Evolutionary conservation across 169 alveolate species (phyloP), one percentile per base, ranked within the genome.

Genomic region (Plasmodium gallinaceum): DNA sequence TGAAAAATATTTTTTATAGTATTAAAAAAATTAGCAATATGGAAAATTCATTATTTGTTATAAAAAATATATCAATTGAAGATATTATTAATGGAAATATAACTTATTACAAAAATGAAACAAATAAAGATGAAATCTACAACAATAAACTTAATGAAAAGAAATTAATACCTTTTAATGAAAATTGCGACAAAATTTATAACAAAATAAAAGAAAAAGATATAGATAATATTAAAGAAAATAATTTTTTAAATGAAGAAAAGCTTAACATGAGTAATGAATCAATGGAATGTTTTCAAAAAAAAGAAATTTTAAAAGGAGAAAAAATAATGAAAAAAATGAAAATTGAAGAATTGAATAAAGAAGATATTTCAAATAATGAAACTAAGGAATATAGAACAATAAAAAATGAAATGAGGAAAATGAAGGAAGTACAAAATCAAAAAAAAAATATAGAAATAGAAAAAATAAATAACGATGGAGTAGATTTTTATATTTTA

Each of bases 1-100:
- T 78, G 89, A 78, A 78, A 52, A 78, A 66, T 48, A 58, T 78
- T 2, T 78, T 78, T 46, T 62, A 12, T 43, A 64, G 65, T 37
- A 69, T 78, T 24, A 78, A 45, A 57, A 78, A 65, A 45, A 78
- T 78, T 7, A 64, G 51, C 22, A 64, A 64, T 64, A 78, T 78
- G 69, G 64, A 69, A 42, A 65, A 78, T 48, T 45, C 78, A 26
- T 39, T 69, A 22, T 43, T 46, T 8, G 37, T 65, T 22, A 65
- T 51, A 20, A 78, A 78, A 24, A 51, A 78, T 24, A 64, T 64
- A 26, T 78, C 80, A 22, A 66, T 66, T 37, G 0, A 9, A 14
- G 46, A 78, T 58, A 78, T 78, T 24, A 65, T 78, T 16, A 70
- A 37, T 32, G 68, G 78, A 20, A 46, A 78, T 18, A 64, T 78